phyloP scores from a whole-genome alignment of 2,329 filamentous ascomycete genomes.

The Didymella lethalis region DNA sequence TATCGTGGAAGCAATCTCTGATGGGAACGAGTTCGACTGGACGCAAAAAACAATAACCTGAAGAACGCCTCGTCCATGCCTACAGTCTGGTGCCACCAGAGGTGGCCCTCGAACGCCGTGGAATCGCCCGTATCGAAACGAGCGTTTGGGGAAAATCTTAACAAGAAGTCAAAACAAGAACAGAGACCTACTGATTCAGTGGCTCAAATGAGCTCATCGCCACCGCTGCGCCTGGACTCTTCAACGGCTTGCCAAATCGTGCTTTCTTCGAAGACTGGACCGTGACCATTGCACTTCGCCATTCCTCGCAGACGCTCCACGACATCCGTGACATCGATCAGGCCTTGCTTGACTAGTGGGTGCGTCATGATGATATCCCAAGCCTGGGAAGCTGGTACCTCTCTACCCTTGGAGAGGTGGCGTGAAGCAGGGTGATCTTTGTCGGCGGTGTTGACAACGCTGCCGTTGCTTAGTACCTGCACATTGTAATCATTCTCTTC shows the following conservation, averaged over 20 bases:
- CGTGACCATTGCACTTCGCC: constrained; percentile 83
- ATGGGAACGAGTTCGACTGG: neutral
- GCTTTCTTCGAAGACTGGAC: constrained; percentile 84
- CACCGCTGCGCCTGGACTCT: constrained; percentile 76
- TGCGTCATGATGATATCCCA: constrained; percentile 92
- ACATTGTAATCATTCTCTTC: constrained; percentile 42
- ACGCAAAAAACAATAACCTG: neutral
- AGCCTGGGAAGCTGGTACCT: constrained; percentile 59
- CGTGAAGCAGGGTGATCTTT: constrained; percentile 37
- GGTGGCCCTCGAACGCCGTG: constrained; percentile 12
- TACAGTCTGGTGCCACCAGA: constrained; percentile 11
- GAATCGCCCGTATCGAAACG: neutral
- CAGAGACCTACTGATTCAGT: neutral
- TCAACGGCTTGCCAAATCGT: constrained; percentile 78
- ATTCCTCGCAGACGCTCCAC: constrained; percentile 77
- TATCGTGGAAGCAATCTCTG: constrained; percentile 6
- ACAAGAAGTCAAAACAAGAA: neutral
- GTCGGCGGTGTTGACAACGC: constrained; percentile 43
- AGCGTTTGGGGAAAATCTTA: neutral
- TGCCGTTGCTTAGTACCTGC: constrained; percentile 39
- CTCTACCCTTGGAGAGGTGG: constrained; percentile 32
- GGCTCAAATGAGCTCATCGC: constrained; percentile 75
- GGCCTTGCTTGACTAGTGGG: constrained; percentile 75
- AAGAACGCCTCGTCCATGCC: constrained; percentile 9
- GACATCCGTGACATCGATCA: constrained; percentile 82